Evolutionary conservation across 768 basidiomycete species (phyloP).

Genomic region (Podaxis sp.): DNA sequence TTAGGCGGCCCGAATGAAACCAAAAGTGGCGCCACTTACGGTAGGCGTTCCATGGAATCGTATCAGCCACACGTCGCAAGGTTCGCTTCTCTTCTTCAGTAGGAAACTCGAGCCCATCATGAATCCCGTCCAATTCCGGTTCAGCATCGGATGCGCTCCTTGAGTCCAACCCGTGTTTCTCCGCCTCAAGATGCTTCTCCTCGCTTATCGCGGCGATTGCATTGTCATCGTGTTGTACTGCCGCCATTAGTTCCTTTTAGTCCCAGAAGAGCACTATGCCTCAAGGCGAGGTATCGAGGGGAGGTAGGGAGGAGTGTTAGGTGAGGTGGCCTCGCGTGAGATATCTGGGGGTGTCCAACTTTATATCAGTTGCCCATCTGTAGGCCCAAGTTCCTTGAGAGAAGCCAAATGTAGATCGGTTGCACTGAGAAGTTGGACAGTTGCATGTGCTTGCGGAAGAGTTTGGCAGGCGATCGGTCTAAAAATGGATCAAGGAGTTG

Average conservation of each 20-base stretch:
- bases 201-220: slow-evolving; percentile 14
- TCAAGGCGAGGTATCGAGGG: too few relatives aligned
- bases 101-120: slow-evolving; percentile 59
- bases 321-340: not conserved
- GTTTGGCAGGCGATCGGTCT: not conserved
- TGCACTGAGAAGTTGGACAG: not conserved
- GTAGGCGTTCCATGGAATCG: slow-evolving; percentile 55
- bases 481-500: slow-evolving; percentile 1
- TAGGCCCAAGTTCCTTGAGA: not conserved
- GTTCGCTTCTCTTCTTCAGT: slow-evolving; percentile 56
- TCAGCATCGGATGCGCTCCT: slow-evolving; percentile 1
- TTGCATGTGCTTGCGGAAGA: slow-evolving; percentile 3
- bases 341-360: not conserved
- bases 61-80: slow-evolving; percentile 57
- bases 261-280: not conserved
- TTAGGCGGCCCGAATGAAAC: not conserved
- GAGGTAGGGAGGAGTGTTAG: not conserved
- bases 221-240: slow-evolving; percentile 3
- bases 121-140: slow-evolving; percentile 26
- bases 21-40: slow-evolving; percentile 25
- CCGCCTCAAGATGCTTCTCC: slow-evolving; percentile 15
- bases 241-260: not conserved
- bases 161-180: slow-evolving; percentile 13
- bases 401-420: not conserved
- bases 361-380: not conserved